Conservation (phyloP, 371 early-diverging fungal species). For the Mucor sp. region DNA sequence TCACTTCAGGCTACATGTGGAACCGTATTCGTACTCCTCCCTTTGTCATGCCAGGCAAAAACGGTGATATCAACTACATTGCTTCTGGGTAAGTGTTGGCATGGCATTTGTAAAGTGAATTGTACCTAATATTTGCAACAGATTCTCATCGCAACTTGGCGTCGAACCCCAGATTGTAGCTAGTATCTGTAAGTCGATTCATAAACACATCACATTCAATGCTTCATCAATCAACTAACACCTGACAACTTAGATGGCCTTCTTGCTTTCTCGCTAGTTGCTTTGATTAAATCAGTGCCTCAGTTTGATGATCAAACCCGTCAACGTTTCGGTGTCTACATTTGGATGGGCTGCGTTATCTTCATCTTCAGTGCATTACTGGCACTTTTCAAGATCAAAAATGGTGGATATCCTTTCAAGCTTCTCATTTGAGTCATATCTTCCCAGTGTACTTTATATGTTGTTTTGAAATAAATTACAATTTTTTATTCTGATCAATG, state of each 20-base stretch:
- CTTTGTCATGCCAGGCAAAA: conserved; percentile 57
- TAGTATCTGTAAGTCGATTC: conserved; percentile 66
- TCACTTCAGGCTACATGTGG: conserved; percentile 91
- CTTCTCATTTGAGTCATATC: conserved; percentile 50
- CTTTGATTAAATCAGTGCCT: conserved; percentile 46
- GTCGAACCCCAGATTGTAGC: conserved; percentile 81
- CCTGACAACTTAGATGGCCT: conserved; percentile 51
- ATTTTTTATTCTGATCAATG: background rate
- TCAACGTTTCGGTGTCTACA: conserved; percentile 63
- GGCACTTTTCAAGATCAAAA: conserved; percentile 71
- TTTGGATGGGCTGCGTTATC: conserved; percentile 53
- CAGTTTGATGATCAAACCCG: conserved; percentile 35
- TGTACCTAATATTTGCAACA: conserved; percentile 19
- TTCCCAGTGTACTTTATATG: background rate
- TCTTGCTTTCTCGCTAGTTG: conserved; percentile 51
- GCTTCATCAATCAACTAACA: background rate
- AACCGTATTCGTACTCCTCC: conserved; percentile 83
- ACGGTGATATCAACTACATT: conserved; percentile 68
- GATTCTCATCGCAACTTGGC: conserved; percentile 79
- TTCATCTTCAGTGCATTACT: conserved; percentile 68
- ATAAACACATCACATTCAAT: background rate
- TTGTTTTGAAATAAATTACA: conserved; percentile 3
- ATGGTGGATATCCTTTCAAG: conserved; percentile 76
- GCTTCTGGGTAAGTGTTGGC: conserved; percentile 46
- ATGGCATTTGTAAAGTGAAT: background rate